Evolutionary conservation across 139 green algal genomes (phyloP).

Genomic region (Auxenochlorella pyrenoidosa): DNA sequence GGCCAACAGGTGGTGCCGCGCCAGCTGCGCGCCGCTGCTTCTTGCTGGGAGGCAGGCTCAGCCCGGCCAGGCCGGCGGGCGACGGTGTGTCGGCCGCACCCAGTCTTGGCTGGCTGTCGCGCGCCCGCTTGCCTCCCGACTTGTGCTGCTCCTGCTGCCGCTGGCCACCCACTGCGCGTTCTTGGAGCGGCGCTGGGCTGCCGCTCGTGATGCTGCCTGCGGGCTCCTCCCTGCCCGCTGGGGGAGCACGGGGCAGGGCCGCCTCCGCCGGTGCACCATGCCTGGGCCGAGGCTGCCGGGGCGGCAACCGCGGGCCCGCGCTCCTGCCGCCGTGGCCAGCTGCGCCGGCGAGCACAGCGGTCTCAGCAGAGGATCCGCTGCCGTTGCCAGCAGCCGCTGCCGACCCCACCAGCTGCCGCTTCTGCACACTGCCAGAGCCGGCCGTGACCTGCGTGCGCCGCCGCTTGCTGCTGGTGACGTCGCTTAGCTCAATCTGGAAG

Average conservation of each 20-base stretch:
- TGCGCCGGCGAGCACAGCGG: neutral
- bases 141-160: neutral
- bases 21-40: neutral
- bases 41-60: neutral
- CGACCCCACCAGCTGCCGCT: neutral
- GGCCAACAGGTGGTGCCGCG: neutral
- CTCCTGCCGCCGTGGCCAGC: neutral
- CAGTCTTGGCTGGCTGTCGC: too few relatives aligned
- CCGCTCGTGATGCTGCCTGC: neutral
- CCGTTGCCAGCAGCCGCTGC: neutral
- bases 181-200: neutral
- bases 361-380: neutral
- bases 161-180: neutral
- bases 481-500: slow-evolving; percentile 20
- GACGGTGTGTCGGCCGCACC: neutral
- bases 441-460: neutral
- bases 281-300: too few relatives aligned
- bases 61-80: neutral
- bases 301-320: too few relatives aligned
- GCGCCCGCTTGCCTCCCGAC: neutral
- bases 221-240: neutral
- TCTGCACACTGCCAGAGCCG: neutral
- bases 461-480: neutral
- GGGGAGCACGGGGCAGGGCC: neutral
- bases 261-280: too few relatives aligned